Percentiles rank a stretch among this genome's conserved stretches.
These are phyloP conservation scores for Scutellaria galericulata DNA, from an alignment of 257 asterid species.

Conservation along the genomic window DNA sequence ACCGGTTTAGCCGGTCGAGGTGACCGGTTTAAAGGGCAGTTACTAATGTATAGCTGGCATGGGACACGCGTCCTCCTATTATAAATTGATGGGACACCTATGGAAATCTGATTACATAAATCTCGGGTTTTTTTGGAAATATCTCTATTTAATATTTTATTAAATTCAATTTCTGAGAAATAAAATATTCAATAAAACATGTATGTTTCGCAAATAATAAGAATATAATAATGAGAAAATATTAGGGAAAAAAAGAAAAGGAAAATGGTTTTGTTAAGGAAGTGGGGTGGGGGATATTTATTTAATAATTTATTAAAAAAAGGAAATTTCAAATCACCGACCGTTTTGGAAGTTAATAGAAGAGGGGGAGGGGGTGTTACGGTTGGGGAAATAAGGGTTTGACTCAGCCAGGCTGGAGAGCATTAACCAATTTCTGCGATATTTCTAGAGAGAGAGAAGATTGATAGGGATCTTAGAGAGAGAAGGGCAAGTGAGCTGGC, in stretches of 20 bases:
- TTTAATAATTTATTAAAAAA: slow-evolving; percentile 23
- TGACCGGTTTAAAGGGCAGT: slow-evolving; percentile 61
- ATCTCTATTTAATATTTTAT: not conserved
- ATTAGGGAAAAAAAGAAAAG: too few species aligned
- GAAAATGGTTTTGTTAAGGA: too few species aligned
- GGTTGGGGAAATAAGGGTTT: slow-evolving; percentile 47
- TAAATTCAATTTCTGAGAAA: too few species aligned
- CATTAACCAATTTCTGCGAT: slow-evolving; percentile 45
- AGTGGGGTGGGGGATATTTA: too few species aligned
- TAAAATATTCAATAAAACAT: too few species aligned
- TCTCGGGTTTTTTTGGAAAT: slow-evolving; percentile 32
- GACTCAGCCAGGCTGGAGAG: slow-evolving; percentile 65
- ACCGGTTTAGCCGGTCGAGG: slow-evolving; percentile 56
- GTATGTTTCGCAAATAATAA: too few species aligned
- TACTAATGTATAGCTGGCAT: slow-evolving; percentile 65
- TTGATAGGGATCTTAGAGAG: slow-evolving; percentile 25
- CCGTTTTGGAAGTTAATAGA: slow-evolving; percentile 85
- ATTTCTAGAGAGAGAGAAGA: slow-evolving; percentile 41
- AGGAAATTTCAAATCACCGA: slow-evolving; percentile 62
- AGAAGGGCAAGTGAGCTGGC: slow-evolving; percentile 38
- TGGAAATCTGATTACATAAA: slow-evolving; percentile 38
- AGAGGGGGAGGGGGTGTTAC: slow-evolving; percentile 21
- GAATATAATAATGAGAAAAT: too few species aligned
- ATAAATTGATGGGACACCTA: slow-evolving; percentile 45
- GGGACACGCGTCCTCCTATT: slow-evolving; percentile 61